These are phyloP conservation scores for Hypoxylon sp. DNA, from an alignment of 2,329 filamentous ascomycete genomes.

Conservation along the genomic window DNA sequence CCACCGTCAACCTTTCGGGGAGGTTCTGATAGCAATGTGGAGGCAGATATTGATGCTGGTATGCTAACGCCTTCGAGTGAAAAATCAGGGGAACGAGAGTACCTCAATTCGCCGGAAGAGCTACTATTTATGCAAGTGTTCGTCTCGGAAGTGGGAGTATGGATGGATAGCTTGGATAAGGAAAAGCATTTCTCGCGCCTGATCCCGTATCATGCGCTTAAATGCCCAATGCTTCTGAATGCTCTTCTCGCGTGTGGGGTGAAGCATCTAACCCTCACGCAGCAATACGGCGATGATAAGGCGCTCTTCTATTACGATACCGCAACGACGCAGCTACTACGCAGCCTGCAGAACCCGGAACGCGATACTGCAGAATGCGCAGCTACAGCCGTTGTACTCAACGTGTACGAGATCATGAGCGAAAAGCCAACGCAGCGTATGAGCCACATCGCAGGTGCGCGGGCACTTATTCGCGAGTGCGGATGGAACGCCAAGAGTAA, in stretches of 20 bases:
- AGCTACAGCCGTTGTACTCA: constrained; percentile 87
- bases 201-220: constrained; percentile 85
- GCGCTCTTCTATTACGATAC: constrained; percentile 88
- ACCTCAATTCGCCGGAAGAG: constrained; percentile 81
- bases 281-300: constrained; percentile 79
- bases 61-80: constrained; percentile 61
- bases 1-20: constrained; percentile 52
- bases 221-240: constrained; percentile 89
- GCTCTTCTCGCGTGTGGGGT: constrained; percentile 91
- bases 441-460: constrained; percentile 88
- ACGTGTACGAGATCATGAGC: constrained; percentile 94
- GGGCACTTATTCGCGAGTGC: constrained; percentile 90
- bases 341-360: constrained; percentile 85
- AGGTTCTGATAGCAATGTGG: constrained; percentile 55
- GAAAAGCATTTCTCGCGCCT: constrained; percentile 88
- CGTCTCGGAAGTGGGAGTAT: constrained; percentile 88
- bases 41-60: constrained; percentile 50
- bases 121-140: constrained; percentile 93
- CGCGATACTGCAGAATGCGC: constrained; percentile 88
- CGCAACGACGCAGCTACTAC: constrained; percentile 83
- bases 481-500: constrained; percentile 85
- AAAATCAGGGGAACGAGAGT: constrained; percentile 67
- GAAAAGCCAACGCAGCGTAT: constrained; percentile 84
- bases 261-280: constrained; percentile 80
- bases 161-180: constrained; percentile 94